These are phyloP conservation scores for Wickerhamiella cacticola DNA, from an alignment of 805 yeast genomes.

Conservation along the genomic window DNA sequence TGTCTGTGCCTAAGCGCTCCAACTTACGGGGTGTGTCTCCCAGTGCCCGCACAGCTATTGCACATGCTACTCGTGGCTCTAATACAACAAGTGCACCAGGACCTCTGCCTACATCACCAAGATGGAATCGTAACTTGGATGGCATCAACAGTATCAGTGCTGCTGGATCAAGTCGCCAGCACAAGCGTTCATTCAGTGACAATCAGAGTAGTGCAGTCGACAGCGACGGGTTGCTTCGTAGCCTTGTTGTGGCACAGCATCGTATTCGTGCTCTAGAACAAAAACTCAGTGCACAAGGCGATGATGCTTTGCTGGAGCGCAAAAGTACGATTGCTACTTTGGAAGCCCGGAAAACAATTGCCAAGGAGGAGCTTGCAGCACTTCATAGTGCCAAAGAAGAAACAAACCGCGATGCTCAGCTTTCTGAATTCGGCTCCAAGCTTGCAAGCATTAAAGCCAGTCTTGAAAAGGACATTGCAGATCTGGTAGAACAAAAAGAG, in stretches of 20 bases:
- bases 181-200: conserved; percentile 21
- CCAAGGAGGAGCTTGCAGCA: conserved; percentile 33
- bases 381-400: conserved; percentile 31
- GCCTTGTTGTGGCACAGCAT: conserved; percentile 23
- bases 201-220: conserved; percentile 9
- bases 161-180: conserved; percentile 6
- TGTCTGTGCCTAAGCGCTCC: conserved; percentile 8
- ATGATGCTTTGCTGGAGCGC: conserved; percentile 22
- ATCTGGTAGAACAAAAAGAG: conserved; percentile 25
- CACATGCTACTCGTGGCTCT: conserved; percentile 1
- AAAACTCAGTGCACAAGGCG: conserved; percentile 11
- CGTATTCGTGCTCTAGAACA: conserved; percentile 25
- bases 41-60: not conserved
- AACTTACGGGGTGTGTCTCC: conserved; percentile 3
- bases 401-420: conserved; percentile 23
- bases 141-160: not conserved
- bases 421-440: conserved; percentile 32
- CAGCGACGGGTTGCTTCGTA: conserved; percentile 16
- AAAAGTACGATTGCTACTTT: conserved; percentile 30
- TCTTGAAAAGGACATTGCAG: conserved; percentile 37
- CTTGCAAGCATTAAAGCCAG: conserved; percentile 38
- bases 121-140: conserved; percentile 1
- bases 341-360: conserved; percentile 26
- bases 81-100: conserved; percentile 8
- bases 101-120: conserved; percentile 7